Conservation (phyloP, 1,139 yeast species). For the Taiozyma sp. region DNA sequence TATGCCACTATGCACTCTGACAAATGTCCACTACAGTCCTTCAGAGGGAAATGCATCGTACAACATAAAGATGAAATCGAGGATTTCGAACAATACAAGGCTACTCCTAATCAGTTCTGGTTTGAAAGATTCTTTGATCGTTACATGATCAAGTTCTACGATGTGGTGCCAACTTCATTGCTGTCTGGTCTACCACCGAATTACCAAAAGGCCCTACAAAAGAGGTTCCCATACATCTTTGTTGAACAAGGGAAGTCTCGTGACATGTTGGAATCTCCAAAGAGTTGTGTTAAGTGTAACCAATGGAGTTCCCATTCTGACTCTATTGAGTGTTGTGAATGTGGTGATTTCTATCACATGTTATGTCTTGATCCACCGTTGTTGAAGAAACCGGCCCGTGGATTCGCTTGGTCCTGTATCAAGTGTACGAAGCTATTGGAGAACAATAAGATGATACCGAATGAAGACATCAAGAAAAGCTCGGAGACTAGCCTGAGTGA, state of each 20-base stretch:
- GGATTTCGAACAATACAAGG: constrained; percentile 46
- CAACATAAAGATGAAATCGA: constrained; percentile 64
- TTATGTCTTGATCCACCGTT: constrained; percentile 85
- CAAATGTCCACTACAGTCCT: constrained; percentile 70
- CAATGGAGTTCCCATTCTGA: constrained; percentile 82
- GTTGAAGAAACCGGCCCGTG: constrained; percentile 74
- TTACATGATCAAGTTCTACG: constrained; percentile 81
- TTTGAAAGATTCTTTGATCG: constrained; percentile 85
- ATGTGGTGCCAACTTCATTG: constrained; percentile 58
- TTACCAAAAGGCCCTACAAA: constrained; percentile 58
- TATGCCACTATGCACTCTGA: constrained; percentile 89
- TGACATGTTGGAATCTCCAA: constrained; percentile 59
- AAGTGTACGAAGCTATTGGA: constrained; percentile 51
- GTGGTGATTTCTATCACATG: constrained; percentile 71
- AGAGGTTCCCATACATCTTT: constrained; percentile 69
- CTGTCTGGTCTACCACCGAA: constrained; percentile 47
- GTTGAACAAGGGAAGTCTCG: constrained; percentile 68
- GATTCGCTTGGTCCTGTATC: constrained; percentile 94
- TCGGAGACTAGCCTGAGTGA: background rate
- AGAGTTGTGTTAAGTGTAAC: constrained; percentile 69
- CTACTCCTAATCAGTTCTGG: constrained; percentile 69
- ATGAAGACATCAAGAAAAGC: background rate
- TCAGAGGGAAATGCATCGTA: constrained; percentile 73
- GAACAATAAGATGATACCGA: constrained; percentile 17
- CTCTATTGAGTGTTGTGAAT: constrained; percentile 80